Conservation (phyloP, 306 rosid species). For the Nissolia schottii region DNA sequence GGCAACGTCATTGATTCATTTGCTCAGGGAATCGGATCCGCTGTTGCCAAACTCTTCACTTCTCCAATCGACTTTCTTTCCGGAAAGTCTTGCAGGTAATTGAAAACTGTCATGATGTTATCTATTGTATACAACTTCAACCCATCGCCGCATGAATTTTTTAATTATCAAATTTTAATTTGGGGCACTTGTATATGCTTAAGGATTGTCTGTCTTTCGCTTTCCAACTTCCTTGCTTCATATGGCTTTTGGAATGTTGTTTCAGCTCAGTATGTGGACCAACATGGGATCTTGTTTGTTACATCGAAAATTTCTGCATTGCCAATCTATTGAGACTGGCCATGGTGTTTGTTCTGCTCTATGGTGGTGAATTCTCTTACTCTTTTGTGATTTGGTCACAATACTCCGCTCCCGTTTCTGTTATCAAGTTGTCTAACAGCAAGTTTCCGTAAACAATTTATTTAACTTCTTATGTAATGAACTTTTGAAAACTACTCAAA, state of each 20-base stretch:
- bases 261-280: conserved; percentile 62
- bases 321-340: conserved; percentile 54
- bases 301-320: conserved; percentile 57
- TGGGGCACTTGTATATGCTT: background rate
- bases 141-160: background rate
- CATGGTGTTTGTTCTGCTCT: conserved; percentile 46
- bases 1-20: conserved; percentile 52
- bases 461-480: too few relatives aligned
- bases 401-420: background rate
- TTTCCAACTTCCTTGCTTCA: background rate
- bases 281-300: conserved; percentile 70
- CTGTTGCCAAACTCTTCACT: conserved; percentile 41
- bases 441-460: too few relatives aligned
- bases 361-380: conserved; percentile 58
- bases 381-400: background rate
- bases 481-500: too few relatives aligned
- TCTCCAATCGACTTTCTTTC: conserved; percentile 59
- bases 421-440: background rate
- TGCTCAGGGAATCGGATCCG: conserved; percentile 45
- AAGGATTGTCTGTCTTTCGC: background rate
- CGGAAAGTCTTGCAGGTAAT: conserved; percentile 75
- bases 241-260: background rate
- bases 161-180: background rate
- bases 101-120: too few relatives aligned
- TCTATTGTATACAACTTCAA: too few relatives aligned